Conservation (phyloP, 192 early-diverging fungal species). For the Coemansia sp. region DNA sequence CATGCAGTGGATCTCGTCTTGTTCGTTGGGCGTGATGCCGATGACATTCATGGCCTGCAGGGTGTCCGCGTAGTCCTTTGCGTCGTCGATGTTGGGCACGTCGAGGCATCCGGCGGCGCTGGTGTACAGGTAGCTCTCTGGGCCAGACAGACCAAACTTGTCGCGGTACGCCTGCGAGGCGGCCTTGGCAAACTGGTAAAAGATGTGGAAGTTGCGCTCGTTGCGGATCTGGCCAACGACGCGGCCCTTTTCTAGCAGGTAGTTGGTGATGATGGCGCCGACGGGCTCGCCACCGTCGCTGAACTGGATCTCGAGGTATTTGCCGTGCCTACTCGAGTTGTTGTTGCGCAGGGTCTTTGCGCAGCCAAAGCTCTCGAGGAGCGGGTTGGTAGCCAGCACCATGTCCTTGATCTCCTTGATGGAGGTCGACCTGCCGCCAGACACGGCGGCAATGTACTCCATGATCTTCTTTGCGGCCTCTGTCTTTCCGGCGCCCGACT, state of each 20-base stretch:
- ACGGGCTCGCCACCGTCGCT: constrained; percentile 87
- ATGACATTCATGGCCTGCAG: constrained; percentile 91
- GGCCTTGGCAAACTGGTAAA: constrained; percentile 87
- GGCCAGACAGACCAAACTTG: constrained; percentile 65
- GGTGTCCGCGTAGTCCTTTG: constrained; percentile 81
- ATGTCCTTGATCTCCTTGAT: constrained; percentile 97
- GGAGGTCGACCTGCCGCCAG: constrained; percentile 64
- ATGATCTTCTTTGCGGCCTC: constrained; percentile 92
- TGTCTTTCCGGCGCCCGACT: constrained; percentile 91
- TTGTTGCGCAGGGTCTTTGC: constrained; percentile 98
- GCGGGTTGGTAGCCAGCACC: constrained; percentile 97
- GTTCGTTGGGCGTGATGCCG: constrained; percentile 75
- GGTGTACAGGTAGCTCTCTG: constrained; percentile 76
- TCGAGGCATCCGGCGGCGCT: constrained; percentile 68
- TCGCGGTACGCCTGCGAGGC: constrained; percentile 69
- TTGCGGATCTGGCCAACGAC: constrained; percentile 91
- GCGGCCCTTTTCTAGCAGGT: constrained; percentile 93
- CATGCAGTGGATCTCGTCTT: constrained; percentile 86
- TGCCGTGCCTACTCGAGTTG: constrained; percentile 98
- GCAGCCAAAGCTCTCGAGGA: constrained; percentile 97
- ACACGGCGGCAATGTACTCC: constrained; percentile 98
- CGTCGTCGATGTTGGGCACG: constrained; percentile 93
- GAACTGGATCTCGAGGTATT: constrained; percentile 99
- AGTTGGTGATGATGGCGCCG: constrained; percentile 97
- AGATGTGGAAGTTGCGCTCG: constrained; percentile 98